Conservation (phyloP, 2,329 filamentous ascomycete species). For the Pseudogymnoascus sp. region DNA sequence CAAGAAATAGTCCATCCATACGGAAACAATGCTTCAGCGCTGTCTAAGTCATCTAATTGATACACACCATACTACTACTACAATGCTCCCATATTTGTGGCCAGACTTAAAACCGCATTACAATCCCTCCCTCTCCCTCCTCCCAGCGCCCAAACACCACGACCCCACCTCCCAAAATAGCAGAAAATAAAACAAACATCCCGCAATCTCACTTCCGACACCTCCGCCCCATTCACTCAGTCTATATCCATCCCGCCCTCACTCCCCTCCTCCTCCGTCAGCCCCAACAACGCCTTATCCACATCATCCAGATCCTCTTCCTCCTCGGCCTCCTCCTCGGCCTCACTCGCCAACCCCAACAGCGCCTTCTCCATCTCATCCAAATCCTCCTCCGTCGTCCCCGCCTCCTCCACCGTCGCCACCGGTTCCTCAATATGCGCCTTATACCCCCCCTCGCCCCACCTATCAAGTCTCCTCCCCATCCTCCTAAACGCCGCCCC, state of each 20-base stretch:
- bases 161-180: not conserved
- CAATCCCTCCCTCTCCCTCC: not conserved
- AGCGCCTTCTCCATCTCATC: constrained; percentile 50
- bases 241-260: constrained; percentile 28
- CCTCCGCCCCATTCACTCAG: constrained; percentile 11
- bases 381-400: constrained; percentile 38
- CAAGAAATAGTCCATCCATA: not conserved
- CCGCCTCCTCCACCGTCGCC: constrained; percentile 29
- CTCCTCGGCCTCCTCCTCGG: constrained; percentile 34
- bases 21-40: not conserved
- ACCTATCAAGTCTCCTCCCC: constrained; percentile 60
- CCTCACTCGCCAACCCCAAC: constrained; percentile 40
- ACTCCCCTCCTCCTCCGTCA: constrained; percentile 28
- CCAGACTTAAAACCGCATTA: constrained; percentile 2
- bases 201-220: not conserved
- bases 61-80: constrained; percentile 9
- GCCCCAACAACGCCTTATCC: constrained; percentile 31
- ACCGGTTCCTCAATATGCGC: constrained; percentile 27
- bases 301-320: constrained; percentile 41
- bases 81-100: not conserved
- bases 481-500: constrained; percentile 58
- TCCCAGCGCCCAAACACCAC: constrained; percentile 2
- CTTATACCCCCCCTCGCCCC: constrained; percentile 40
- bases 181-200: not conserved
- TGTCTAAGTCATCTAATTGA: constrained; percentile 1